These are phyloP conservation scores for Myotisia sp. DNA, from an alignment of 2,329 filamentous ascomycete species.

Conservation along the genomic window DNA sequence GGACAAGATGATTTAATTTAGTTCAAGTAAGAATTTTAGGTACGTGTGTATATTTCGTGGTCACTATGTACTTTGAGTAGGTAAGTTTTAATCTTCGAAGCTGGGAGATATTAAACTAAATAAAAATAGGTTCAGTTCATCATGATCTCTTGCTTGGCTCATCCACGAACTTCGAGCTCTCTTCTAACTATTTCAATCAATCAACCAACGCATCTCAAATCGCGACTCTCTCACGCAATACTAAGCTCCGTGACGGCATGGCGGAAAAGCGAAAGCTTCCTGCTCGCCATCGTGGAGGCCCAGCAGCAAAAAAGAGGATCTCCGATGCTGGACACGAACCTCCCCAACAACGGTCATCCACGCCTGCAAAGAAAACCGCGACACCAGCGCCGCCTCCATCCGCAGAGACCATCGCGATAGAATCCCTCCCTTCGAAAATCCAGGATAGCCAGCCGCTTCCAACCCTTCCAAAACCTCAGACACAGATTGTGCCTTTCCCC, in stretches of 20 bases:
- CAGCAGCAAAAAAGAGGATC: conserved; percentile 30
- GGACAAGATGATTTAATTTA: too few species aligned
- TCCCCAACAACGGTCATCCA: conserved; percentile 18
- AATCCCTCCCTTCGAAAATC: conserved; percentile 38
- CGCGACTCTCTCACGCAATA: too few species aligned
- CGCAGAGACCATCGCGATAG: conserved; percentile 20
- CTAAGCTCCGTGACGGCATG: conserved; percentile 21
- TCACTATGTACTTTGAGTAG: too few species aligned
- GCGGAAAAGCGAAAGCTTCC: conserved; percentile 32
- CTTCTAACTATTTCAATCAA: too few species aligned
- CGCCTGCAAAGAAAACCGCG: conserved; percentile 19
- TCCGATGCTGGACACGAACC: conserved; percentile 20
- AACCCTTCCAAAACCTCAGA: conserved; percentile 38
- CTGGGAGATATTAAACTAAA: too few species aligned
- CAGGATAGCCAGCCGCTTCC: conserved; percentile 41
- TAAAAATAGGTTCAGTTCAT: too few species aligned
- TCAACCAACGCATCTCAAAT: too few species aligned
- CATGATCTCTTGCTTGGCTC: too few species aligned
- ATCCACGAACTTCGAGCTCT: too few species aligned
- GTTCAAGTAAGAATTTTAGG: too few species aligned
- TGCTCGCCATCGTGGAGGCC: conserved; percentile 27
- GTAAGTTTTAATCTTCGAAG: too few species aligned
- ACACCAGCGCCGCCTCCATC: conserved; percentile 20
- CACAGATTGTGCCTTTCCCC: conserved; percentile 31
- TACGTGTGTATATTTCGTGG: too few species aligned